Percentiles rank a stretch among this genome's conserved stretches.
Conservation (phyloP, 2,329 filamentous ascomycete species). For the Penicillium janthinellum region DNA sequence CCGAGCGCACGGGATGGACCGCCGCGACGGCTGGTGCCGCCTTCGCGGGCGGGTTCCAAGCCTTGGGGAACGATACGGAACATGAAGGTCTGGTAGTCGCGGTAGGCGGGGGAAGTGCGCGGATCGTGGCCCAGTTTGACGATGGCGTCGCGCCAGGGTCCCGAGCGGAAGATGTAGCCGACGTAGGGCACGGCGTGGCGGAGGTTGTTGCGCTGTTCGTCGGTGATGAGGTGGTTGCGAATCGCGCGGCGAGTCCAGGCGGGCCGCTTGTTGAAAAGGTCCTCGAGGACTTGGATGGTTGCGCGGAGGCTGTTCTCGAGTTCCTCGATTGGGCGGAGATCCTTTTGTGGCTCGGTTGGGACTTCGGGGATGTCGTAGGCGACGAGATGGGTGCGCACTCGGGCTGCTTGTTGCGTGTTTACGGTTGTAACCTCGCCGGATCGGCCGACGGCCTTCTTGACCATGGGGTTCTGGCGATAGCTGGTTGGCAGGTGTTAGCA, state of each 20-base stretch:
- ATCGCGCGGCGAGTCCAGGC: conserved; percentile 85
- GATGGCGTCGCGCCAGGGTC: conserved; percentile 87
- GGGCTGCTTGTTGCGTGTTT: conserved; percentile 60
- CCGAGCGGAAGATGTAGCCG: conserved; percentile 89
- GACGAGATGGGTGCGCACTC: conserved; percentile 61
- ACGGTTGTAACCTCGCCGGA: conserved; percentile 61
- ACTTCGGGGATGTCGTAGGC: conserved; percentile 63
- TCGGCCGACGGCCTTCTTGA: conserved; percentile 62
- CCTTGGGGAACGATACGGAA: conserved; percentile 66
- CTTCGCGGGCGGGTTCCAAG: conserved; percentile 36
- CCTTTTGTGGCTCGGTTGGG: conserved; percentile 62
- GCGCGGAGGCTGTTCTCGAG: conserved; percentile 62
- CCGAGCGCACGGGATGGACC: conserved; percentile 28
- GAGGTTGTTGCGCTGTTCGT: conserved; percentile 57
- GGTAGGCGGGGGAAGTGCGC: conserved; percentile 71
- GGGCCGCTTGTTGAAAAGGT: conserved; percentile 71
- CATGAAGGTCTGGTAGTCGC: conserved; percentile 84
- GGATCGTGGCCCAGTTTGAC: conserved; percentile 87
- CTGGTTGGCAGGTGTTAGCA: conserved; percentile 42
- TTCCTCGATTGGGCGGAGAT: conserved; percentile 53
- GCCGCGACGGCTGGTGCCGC: conserved; percentile 33
- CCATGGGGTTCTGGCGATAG: conserved; percentile 83
- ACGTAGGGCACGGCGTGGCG: conserved; percentile 79
- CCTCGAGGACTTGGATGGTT: conserved; percentile 65
- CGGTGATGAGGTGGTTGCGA: conserved; percentile 66